A percentile compares a stretch with the other conserved stretches of the same genome.
Conservation (phyloP, 2,329 filamentous ascomycete species). For the Ciborinia camelliae region DNA sequence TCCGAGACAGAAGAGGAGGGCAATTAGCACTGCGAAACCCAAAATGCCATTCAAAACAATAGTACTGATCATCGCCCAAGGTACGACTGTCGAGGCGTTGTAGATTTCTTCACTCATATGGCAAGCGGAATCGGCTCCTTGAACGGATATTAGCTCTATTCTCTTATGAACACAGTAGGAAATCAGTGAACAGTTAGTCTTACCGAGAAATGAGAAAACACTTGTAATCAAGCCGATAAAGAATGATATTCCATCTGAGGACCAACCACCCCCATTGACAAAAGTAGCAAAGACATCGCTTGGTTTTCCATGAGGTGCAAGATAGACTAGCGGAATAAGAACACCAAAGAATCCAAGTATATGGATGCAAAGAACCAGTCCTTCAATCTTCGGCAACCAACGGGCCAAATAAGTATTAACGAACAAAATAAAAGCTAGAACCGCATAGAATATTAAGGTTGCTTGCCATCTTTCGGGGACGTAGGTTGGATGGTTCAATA, state of each 20-base stretch:
- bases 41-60: slow-evolving; percentile 46
- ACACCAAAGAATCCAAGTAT: slow-evolving; percentile 45
- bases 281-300: slow-evolving; percentile 36
- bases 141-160: neutral
- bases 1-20: slow-evolving; percentile 39
- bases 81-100: slow-evolving; percentile 18
- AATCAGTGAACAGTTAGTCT: neutral
- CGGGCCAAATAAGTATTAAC: slow-evolving; percentile 44
- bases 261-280: slow-evolving; percentile 35
- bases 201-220: slow-evolving; percentile 19
- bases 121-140: slow-evolving; percentile 16
- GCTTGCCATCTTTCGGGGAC: slow-evolving; percentile 41
- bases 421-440: slow-evolving; percentile 40
- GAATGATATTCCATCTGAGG: slow-evolving; percentile 35
- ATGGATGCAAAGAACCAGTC: slow-evolving; percentile 44
- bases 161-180: neutral
- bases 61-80: slow-evolving; percentile 42
- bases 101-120: slow-evolving; percentile 23
- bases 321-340: slow-evolving; percentile 40
- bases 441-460: slow-evolving; percentile 42
- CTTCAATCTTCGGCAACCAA: slow-evolving; percentile 43
- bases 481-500: slow-evolving; percentile 39
- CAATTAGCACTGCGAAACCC: slow-evolving; percentile 42
- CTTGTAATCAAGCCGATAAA: slow-evolving; percentile 37
- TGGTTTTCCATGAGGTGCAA: slow-evolving; percentile 26